Base-by-base conservation (phyloP, 2,329 filamentous ascomycete genomes). In the Paracoccidioides lutzii region DNA sequence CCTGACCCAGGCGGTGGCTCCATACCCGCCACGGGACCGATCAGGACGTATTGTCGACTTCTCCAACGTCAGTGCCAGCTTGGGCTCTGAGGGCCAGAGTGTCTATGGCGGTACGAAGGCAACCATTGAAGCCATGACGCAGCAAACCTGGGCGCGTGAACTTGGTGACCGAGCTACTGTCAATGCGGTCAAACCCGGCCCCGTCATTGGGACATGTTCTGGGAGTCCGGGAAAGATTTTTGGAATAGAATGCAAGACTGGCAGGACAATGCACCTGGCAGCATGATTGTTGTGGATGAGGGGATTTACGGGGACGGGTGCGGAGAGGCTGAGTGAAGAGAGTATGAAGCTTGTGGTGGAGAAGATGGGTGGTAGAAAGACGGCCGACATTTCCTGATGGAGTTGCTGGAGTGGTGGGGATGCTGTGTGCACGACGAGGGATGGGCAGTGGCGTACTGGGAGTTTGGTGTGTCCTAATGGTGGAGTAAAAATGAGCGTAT, bases 381-480 rank as follows among this genome's bases (percentile, higher is more conserved):
- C n/a, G 83, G 60, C 80, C 79, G 4, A 87, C 78, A 3, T 87
- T 86, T 66, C 79, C 81, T 35, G 73, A 76, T 52, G 87, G 91
- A 73, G 77, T 91, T 68, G 87, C 85, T 0, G 87, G 86, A 0
- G 79, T 88, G 4, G 83, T 90, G 15, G 85, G 80, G 2, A 89
- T 90, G 85, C 71, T 90, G 28, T 88, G 85, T 66, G 22, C 1
- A 78, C 79, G 4, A 78, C 79, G 4, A 75, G 77, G 5, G 88
- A 91, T 66, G 78, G 80, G n/a, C 79, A 75, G 6, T 91, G 87
- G 87, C 84, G 82, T 65, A 93, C 87, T 0, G 88, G 88, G 1
- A 85, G 84, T 68, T 84, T 90, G 30, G 80, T 93, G 3, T 87
- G 84, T 71, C 86, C 87, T 6, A 91, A 91, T 66, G 88, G 88